Evolutionary conservation across 345 rosid species (phyloP), one percentile per base, ranked within the genome.

Genomic region (Hevea brasiliensis): DNA sequence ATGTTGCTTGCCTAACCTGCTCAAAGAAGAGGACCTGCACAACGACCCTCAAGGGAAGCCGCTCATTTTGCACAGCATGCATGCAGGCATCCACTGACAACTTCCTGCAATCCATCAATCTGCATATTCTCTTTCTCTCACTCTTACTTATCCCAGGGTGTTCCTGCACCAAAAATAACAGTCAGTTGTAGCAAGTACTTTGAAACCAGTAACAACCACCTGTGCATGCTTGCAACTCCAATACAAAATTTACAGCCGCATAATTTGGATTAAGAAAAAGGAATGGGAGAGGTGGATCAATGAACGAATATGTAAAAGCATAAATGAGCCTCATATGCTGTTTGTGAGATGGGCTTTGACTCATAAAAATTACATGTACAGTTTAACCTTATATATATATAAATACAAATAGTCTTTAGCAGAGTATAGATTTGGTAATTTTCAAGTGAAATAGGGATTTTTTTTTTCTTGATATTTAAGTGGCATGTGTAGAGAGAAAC

Each of bases 11-110:
- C 74, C 80, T 80, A 6, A 41, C 65, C 67, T 80, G 83, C 74
- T 80, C 83, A 40, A 76, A 80, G 70, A 80, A 76, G 29, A 80
- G 83, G 24, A 80, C 79, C 65, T 80, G 83, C 35, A 80, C 83
- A 18, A 80, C 83, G 2, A 80, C 68, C 2, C 83, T 77, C 74
- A 80, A 29, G 3, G 83, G 82, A 5, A 79, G 65, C 65, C 79
- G 70, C 76, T 79, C 82, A 7, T 79, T 79, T 54, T 79, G 82
- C 62, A 80, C 77, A 0, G 80, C 83, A 58, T 80, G 83, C 76
- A 63, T 63, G 60, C 77, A 66, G 15, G 83, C 83, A 13, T 80
- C 83, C 1, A 47, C 74, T 26, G 83, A 75, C 41, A 80, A 50
- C 70, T 72, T 80, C 80, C 76, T 76, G 77, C 83, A 80, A 42